phyloP scores from a whole-genome alignment of 169 alveolate genomes.

The Plasmodium blacklocki region DNA sequence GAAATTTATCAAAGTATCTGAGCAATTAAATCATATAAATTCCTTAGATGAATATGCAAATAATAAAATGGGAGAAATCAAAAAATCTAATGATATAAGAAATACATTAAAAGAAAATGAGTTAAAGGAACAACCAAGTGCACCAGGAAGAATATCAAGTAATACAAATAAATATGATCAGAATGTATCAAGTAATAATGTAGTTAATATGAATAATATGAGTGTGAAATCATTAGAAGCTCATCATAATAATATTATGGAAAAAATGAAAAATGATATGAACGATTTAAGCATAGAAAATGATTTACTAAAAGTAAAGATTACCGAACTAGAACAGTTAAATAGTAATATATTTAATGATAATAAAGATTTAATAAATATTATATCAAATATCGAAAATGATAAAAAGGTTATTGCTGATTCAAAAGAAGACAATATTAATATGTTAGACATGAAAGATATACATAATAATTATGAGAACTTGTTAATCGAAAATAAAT shows the following conservation, averaged over 20 bases:
- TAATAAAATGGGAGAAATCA: neutral
- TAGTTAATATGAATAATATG: neutral
- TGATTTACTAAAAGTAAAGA: slow-evolving; percentile 29
- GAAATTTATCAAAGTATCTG: slow-evolving; percentile 42
- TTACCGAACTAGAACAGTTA: slow-evolving; percentile 32
- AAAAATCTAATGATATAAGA: neutral
- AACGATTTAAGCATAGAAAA: slow-evolving; percentile 39
- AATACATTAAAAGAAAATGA: slow-evolving; percentile 8
- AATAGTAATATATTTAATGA: slow-evolving; percentile 46
- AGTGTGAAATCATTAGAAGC: neutral
- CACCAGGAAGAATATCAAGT: neutral
- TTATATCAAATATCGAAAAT: slow-evolving; percentile 24
- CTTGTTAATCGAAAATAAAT: slow-evolving; percentile 26
- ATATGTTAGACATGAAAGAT: slow-evolving; percentile 4
- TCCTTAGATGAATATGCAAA: slow-evolving; percentile 12
- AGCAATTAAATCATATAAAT: slow-evolving; percentile 31
- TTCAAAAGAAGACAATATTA: neutral
- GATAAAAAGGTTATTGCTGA: neutral
- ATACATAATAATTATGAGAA: slow-evolving; percentile 12
- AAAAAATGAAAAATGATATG: slow-evolving; percentile 14
- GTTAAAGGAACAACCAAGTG: slow-evolving; percentile 7
- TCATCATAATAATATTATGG: neutral
- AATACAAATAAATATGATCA: neutral
- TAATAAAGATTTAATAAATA: slow-evolving; percentile 49
- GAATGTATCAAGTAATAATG: neutral